Percentiles rank a stretch among this genome's conserved stretches.
phyloP scores from a whole-genome alignment of 768 basidiomycete species.

The Boletus tomentosulus region DNA sequence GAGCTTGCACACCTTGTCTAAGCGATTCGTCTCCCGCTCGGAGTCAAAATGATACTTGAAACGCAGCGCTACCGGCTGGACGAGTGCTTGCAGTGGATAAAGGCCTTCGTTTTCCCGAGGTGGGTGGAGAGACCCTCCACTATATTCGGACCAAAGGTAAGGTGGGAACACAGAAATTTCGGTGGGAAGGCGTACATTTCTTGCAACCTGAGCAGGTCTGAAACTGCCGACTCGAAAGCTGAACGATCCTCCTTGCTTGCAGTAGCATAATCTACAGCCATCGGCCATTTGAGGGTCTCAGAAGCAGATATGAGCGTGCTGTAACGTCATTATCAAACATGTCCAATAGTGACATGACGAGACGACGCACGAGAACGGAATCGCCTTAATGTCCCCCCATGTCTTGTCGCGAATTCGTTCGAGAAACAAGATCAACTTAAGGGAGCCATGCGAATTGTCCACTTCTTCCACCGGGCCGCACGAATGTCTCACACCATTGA shows the following conservation, averaged over 20 bases:
- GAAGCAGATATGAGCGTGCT: slow-evolving; percentile 63
- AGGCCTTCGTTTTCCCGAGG: slow-evolving; percentile 44
- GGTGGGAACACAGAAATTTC: background rate
- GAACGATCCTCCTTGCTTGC: slow-evolving; percentile 48
- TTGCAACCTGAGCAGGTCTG: slow-evolving; percentile 75
- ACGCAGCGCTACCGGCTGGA: slow-evolving; percentile 76
- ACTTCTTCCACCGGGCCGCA: slow-evolving; percentile 45
- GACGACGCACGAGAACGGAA: slow-evolving; percentile 54
- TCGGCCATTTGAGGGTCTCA: slow-evolving; percentile 85
- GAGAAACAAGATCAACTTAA: slow-evolving; percentile 63
- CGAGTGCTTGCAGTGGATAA: slow-evolving; percentile 81
- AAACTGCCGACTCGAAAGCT: slow-evolving; percentile 73
- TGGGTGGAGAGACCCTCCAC: slow-evolving; percentile 49
- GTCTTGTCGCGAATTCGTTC: slow-evolving; percentile 61
- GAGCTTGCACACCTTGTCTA: slow-evolving; percentile 70
- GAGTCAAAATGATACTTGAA: slow-evolving; percentile 97
- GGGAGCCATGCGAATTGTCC: slow-evolving; percentile 41
- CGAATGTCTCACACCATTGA: slow-evolving; percentile 41
- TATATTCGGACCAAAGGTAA: slow-evolving; percentile 23
- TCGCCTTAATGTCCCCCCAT: slow-evolving; percentile 71
- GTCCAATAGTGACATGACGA: background rate
- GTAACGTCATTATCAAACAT: background rate
- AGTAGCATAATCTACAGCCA: slow-evolving; percentile 58
- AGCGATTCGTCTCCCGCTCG: slow-evolving; percentile 76
- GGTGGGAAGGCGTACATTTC: slow-evolving; percentile 53